These are phyloP conservation scores for Amaranthus cruentus DNA, from an alignment of 148 eudicot species.

Conservation along the genomic window DNA sequence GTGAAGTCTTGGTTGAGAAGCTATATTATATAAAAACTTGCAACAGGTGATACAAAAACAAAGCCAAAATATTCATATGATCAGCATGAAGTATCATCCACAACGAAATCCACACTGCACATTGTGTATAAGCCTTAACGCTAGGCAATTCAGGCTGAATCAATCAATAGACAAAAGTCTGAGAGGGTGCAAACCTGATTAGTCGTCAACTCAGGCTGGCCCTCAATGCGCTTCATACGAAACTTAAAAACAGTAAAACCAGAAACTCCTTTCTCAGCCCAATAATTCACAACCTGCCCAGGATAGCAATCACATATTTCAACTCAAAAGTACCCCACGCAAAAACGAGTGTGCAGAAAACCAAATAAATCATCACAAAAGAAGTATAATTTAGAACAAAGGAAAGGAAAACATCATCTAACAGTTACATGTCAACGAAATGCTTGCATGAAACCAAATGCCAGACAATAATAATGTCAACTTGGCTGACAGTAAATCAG, in stretches of 20 bases:
- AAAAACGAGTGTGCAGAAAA: neutral
- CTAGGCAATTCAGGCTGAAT: no score
- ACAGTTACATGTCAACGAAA: neutral
- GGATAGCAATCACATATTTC: constrained; percentile 4
- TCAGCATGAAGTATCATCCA: no score
- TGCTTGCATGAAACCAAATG: neutral
- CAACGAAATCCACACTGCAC: no score
- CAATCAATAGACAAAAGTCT: neutral
- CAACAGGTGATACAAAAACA: neutral
- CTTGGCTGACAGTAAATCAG: neutral
- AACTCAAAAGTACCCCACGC: neutral
- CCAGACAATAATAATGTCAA: neutral
- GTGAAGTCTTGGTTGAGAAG: neutral
- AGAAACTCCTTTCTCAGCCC: constrained; percentile 87
- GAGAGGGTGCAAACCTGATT: constrained; percentile 41
- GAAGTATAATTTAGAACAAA: neutral
- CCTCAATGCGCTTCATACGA: constrained; percentile 61
- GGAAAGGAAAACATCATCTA: neutral
- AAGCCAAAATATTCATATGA: no score
- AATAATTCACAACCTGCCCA: constrained; percentile 55
- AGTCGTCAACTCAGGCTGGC: constrained; percentile 75
- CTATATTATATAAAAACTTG: neutral
- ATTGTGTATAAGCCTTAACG: no score
- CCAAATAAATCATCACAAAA: neutral
- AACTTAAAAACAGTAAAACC: constrained; percentile 80